A percentile compares a stretch with the other conserved stretches of the same genome.
These are phyloP conservation scores for Penicillium odoratum DNA, from an alignment of 495 filamentous ascomycete species.

Conservation along the genomic window DNA sequence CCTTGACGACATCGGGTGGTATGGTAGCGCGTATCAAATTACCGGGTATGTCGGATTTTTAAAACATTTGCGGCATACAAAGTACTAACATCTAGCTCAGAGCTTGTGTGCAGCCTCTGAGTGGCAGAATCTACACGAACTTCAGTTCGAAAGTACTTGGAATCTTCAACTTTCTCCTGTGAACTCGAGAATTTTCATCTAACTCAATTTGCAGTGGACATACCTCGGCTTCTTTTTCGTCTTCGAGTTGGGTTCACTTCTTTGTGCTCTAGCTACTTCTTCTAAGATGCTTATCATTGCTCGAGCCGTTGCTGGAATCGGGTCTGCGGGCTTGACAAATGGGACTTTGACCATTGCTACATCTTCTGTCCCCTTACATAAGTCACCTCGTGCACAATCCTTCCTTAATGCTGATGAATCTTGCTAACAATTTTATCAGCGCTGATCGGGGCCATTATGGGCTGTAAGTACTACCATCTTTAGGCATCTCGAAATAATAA, in stretches of 20 bases:
- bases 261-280: slow-evolving; percentile 4
- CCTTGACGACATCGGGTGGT: slow-evolving; percentile 3
- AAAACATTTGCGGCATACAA: no score
- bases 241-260: slow-evolving; percentile 5
- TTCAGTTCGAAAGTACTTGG: slow-evolving; percentile 4
- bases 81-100: background rate
- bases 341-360: slow-evolving; percentile 7
- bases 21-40: slow-evolving; percentile 3
- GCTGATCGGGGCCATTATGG: slow-evolving; percentile 3
- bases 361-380: no score
- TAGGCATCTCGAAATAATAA: no score
- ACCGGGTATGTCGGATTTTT: slow-evolving; percentile 1
- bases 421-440: no score
- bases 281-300: slow-evolving; percentile 5
- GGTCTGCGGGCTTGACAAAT: background rate
- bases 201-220: no score
- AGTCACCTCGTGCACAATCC: no score
- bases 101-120: background rate
- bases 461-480: background rate
- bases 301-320: slow-evolving; percentile 6
- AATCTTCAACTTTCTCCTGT: no score
- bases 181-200: no score
- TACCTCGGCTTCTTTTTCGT: background rate
- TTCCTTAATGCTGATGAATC: no score
- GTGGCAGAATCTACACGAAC: slow-evolving; percentile 3